Conservation (phyloP, 768 basidiomycete genomes). For the Nidula microcarpa region DNA sequence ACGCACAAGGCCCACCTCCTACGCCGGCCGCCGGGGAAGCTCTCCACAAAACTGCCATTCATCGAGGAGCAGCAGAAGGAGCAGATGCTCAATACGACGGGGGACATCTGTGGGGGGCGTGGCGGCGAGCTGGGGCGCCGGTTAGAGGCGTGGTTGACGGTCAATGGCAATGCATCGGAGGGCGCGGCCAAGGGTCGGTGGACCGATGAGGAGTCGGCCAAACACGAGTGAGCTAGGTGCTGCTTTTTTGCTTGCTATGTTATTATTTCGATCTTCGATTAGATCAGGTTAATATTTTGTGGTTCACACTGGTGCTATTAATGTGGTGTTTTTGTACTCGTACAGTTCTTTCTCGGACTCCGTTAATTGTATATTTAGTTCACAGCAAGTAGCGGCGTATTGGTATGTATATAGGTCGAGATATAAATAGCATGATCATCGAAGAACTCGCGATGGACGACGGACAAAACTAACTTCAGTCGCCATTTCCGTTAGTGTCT, state of each 20-base stretch:
- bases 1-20: not conserved
- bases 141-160: constrained; percentile 71
- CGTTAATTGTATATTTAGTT: not conserved
- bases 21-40: constrained; percentile 15
- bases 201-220: not conserved
- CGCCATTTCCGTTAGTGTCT: too few species aligned
- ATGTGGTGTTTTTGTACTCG: not conserved
- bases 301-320: not conserved
- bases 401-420: too few species aligned
- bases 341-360: not conserved
- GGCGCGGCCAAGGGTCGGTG: constrained; percentile 7
- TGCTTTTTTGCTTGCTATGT: not conserved
- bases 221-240: not conserved
- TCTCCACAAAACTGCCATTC: constrained; percentile 46
- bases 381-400: too few species aligned
- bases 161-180: constrained; percentile 25
- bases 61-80: constrained; percentile 64
- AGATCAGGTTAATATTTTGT: too few species aligned
- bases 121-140: constrained; percentile 76
- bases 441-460: too few species aligned
- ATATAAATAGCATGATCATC: too few species aligned
- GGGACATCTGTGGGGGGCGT: constrained; percentile 76
- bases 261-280: not conserved
- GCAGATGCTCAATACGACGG: constrained; percentile 65
- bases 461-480: too few species aligned